Evolutionary conservation across 768 basidiomycete genomes (phyloP).

Genomic region (Trametes sanguinea): DNA sequence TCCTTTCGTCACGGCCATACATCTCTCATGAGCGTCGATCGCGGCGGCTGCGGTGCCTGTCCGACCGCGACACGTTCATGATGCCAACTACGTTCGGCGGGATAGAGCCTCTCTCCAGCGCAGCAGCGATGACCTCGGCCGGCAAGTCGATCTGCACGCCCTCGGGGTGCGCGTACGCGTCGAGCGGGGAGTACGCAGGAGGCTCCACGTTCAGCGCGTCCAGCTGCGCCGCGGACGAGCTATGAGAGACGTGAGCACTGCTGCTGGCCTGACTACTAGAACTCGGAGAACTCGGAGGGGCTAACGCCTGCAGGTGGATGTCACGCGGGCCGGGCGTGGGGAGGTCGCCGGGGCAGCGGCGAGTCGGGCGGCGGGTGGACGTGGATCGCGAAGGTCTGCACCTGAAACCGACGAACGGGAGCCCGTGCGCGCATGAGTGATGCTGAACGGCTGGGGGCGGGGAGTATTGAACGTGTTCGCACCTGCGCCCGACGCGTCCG

Average conservation of each 20-base stretch:
- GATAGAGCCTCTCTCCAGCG: conserved; percentile 72
- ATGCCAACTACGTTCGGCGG: conserved; percentile 58
- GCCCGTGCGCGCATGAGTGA: conserved; percentile 34
- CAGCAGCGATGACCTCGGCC: conserved; percentile 88
- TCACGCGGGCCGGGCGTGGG: conserved; percentile 85
- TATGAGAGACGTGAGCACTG: conserved; percentile 15
- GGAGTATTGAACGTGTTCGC: conserved; percentile 80
- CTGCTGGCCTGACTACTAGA: background rate
- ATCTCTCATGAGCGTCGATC: conserved; percentile 29
- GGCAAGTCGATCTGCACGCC: conserved; percentile 94
- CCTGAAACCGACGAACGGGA: conserved; percentile 46
- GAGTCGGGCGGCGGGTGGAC: conserved; percentile 81
- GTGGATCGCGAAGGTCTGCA: conserved; percentile 67
- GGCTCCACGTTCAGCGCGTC: conserved; percentile 58
- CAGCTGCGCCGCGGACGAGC: conserved; percentile 16
- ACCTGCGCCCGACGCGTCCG: conserved; percentile 59
- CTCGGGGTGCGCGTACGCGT: conserved; percentile 79
- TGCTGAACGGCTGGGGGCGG: conserved; percentile 53
- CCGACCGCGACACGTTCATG: conserved; percentile 26
- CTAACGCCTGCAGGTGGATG: conserved; percentile 75
- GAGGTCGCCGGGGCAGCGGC: conserved; percentile 71
- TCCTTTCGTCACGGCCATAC: background rate
- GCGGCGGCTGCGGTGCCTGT: conserved; percentile 53
- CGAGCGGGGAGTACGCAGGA: conserved; percentile 87
- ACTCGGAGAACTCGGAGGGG: conserved; percentile 23